Evolutionary conservation across 1,284 basidiomycete species (phyloP).

Genomic region (Lentinula novae-zelandiae): DNA sequence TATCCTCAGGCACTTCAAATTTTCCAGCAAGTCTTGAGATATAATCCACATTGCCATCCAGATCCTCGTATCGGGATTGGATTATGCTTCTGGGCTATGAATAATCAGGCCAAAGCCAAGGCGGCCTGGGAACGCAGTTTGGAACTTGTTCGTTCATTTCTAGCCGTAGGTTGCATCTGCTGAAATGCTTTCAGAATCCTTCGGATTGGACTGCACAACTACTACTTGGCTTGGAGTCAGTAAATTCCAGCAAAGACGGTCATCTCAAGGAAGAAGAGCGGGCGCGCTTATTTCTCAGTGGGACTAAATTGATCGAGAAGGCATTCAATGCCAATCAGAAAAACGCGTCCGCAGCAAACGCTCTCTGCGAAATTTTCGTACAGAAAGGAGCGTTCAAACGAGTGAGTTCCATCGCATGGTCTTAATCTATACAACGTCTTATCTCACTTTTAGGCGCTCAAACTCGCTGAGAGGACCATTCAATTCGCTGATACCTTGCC

Average conservation of each 20-base stretch:
- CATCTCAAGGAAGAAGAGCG: slow-evolving; percentile 57
- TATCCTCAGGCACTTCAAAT: slow-evolving; percentile 75
- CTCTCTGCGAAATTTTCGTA: slow-evolving; percentile 71
- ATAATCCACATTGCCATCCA: slow-evolving; percentile 75
- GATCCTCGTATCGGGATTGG: slow-evolving; percentile 94
- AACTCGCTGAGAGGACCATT: slow-evolving; percentile 88
- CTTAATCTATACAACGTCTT: neutral
- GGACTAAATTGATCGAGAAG: slow-evolving; percentile 66
- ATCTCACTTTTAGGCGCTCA: slow-evolving; percentile 59
- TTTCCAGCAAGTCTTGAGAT: slow-evolving; percentile 80
- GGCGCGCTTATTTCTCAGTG: slow-evolving; percentile 48
- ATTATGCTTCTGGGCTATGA: slow-evolving; percentile 85
- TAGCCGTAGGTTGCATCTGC: neutral
- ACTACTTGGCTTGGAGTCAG: slow-evolving; percentile 77
- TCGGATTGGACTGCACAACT: slow-evolving; percentile 73
- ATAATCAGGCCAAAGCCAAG: slow-evolving; percentile 74
- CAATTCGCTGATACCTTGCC: slow-evolving; percentile 88
- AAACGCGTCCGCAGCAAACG: slow-evolving; percentile 75
- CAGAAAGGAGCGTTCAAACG: slow-evolving; percentile 58
- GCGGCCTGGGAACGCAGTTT: slow-evolving; percentile 85
- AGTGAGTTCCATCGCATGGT: slow-evolving; percentile 27
- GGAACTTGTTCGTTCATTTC: slow-evolving; percentile 62
- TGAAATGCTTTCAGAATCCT: slow-evolving; percentile 54
- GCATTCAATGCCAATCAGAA: slow-evolving; percentile 77
- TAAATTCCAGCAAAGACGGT: slow-evolving; percentile 77